These are phyloP conservation scores for Oryza brachyantha DNA, from an alignment of 176 grass and related monocot genomes.

Conservation along the genomic window DNA sequence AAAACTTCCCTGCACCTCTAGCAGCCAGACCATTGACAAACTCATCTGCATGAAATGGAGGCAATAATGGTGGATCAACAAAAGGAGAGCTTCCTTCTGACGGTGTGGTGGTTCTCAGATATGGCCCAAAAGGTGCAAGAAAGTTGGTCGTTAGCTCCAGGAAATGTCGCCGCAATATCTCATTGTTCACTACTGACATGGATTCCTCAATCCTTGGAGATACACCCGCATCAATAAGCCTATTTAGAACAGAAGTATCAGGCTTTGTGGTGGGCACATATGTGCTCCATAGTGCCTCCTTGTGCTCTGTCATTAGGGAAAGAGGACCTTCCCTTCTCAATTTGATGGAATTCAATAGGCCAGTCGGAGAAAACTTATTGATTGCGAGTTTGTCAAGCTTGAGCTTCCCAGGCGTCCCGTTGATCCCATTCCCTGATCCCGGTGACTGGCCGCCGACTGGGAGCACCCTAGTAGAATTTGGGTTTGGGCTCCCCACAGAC, in stretches of 20 bases:
- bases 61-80: slow-evolving; percentile 66
- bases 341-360: slow-evolving; percentile 82
- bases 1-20: slow-evolving; percentile 96
- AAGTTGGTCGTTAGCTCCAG: slow-evolving; percentile 94
- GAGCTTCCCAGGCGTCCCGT: slow-evolving; percentile 50
- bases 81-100: slow-evolving; percentile 77
- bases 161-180: slow-evolving; percentile 93
- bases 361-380: slow-evolving; percentile 82
- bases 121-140: slow-evolving; percentile 92
- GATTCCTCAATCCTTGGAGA: slow-evolving; percentile 88
- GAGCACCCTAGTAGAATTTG: slow-evolving; percentile 65
- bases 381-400: slow-evolving; percentile 72
- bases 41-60: slow-evolving; percentile 73
- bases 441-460: slow-evolving; percentile 32
- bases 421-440: slow-evolving; percentile 29
- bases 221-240: slow-evolving; percentile 71
- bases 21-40: slow-evolving; percentile 75
- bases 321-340: slow-evolving; percentile 88
- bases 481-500: slow-evolving; percentile 70
- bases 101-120: slow-evolving; percentile 76
- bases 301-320: slow-evolving; percentile 95
- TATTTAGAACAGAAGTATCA: slow-evolving; percentile 83
- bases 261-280: slow-evolving; percentile 73
- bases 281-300: slow-evolving; percentile 84
- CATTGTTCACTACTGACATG: slow-evolving; percentile 97